A percentile compares a stretch with the other conserved stretches of the same genome.
phyloP scores from a whole-genome alignment of 345 rosid genomes.

The Murraya paniculata region DNA sequence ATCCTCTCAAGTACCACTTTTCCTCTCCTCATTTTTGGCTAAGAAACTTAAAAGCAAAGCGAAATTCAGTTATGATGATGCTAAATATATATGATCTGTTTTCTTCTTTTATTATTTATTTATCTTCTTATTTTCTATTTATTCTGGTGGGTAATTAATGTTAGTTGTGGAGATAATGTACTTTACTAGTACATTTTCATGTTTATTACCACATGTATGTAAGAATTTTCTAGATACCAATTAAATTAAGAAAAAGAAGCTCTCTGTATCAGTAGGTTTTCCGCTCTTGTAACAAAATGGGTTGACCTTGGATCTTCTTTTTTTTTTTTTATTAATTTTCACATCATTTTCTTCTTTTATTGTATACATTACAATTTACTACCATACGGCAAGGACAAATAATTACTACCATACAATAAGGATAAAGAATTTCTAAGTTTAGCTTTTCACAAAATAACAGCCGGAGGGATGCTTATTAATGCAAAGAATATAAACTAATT shows the following conservation, averaged over 20 bases:
- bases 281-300: not conserved
- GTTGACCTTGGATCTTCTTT: not conserved
- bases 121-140: not conserved
- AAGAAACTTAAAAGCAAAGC: not conserved
- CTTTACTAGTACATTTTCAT: not conserved
- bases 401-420: too few relatives aligned
- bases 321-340: not conserved
- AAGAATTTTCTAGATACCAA: not conserved
- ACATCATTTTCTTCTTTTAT: not conserved
- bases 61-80: not conserved
- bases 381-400: too few relatives aligned
- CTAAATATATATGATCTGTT: not conserved
- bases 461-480: too few relatives aligned
- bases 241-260: not conserved
- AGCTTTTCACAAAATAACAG: too few relatives aligned
- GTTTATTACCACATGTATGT: not conserved
- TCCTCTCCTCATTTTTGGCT: constrained; percentile 39
- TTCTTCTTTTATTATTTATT: not conserved
- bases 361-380: not conserved
- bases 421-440: too few relatives aligned
- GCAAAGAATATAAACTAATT: too few relatives aligned
- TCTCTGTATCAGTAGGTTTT: too few relatives aligned
- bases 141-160: not conserved
- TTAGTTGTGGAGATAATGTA: not conserved
- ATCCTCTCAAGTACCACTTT: constrained; percentile 42